Conservation (phyloP, 805 yeast genomes). For the Candida railenensis region DNA sequence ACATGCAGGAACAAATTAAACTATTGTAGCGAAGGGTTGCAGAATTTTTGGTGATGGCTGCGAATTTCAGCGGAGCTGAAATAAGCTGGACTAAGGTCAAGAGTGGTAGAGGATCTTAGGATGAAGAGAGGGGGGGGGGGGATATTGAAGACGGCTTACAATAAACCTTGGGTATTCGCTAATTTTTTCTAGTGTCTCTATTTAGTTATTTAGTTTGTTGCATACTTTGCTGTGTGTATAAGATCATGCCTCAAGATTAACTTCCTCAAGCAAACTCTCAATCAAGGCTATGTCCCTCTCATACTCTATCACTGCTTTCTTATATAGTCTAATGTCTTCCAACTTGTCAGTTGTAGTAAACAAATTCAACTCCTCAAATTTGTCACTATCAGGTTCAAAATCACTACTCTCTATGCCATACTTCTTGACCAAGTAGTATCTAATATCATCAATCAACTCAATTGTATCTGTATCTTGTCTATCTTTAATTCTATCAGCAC, state of each 20-base stretch:
- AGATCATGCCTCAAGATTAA: constrained; percentile 31
- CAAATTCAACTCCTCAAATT: constrained; percentile 9
- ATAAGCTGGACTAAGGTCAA: too few relatives aligned
- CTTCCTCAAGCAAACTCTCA: constrained; percentile 24
- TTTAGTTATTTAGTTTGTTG: too few relatives aligned
- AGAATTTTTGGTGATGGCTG: too few relatives aligned
- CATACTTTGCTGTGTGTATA: background rate
- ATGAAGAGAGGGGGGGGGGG: too few relatives aligned
- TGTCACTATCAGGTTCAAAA: constrained; percentile 20
- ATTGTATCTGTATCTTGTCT: constrained; percentile 79
- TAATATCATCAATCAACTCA: constrained; percentile 74
- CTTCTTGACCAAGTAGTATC: constrained; percentile 55
- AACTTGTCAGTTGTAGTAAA: background rate
- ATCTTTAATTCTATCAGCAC: constrained; percentile 54
- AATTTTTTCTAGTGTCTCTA: background rate
- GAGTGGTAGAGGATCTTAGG: too few relatives aligned
- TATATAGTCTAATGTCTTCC: constrained; percentile 17
- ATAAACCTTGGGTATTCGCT: too few relatives aligned
- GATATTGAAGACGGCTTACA: too few relatives aligned
- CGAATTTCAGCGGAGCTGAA: too few relatives aligned
- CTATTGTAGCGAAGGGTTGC: too few relatives aligned
- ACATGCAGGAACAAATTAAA: constrained; percentile 4
- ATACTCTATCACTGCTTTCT: constrained; percentile 15
- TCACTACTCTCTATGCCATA: constrained; percentile 28
- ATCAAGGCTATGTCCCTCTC: constrained; percentile 29